These are phyloP conservation scores for Mycothermus thermophilus DNA, from an alignment of 495 filamentous ascomycete species.

Conservation along the genomic window DNA sequence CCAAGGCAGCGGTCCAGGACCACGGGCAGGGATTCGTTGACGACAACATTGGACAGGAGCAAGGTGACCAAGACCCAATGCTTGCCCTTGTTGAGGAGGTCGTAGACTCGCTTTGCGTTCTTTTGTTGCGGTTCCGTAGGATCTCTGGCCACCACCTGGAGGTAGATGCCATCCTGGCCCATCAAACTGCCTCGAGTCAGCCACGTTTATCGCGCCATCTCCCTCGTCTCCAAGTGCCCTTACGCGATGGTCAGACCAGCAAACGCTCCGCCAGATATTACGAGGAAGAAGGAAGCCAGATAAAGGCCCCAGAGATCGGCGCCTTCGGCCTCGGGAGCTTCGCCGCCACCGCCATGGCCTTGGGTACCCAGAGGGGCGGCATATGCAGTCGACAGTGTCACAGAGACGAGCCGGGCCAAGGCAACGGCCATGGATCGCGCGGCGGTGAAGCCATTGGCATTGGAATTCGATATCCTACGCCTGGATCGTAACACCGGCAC, in stretches of 20 bases:
- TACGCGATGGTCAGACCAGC: conserved; percentile 88
- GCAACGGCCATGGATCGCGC: conserved; percentile 26
- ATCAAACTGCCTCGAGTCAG: conserved; percentile 39
- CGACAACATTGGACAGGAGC: conserved; percentile 90
- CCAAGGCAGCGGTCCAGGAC: conserved; percentile 87
- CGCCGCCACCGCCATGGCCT: conserved; percentile 15
- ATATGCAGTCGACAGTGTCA: conserved; percentile 23
- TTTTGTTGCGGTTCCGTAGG: conserved; percentile 56
- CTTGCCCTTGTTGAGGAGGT: conserved; percentile 73
- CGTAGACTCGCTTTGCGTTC: conserved; percentile 68
- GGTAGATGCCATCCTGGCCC: conserved; percentile 90
- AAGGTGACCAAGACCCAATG: conserved; percentile 99
- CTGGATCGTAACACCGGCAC: not conserved
- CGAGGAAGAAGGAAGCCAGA: conserved; percentile 41
- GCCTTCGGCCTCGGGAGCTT: conserved; percentile 25
- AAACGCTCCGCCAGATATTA: conserved; percentile 84
- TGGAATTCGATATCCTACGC: conserved; percentile 6
- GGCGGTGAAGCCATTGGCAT: conserved; percentile 22
- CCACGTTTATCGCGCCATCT: not conserved
- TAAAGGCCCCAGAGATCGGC: conserved; percentile 33
- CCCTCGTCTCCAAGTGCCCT: conserved; percentile 7
- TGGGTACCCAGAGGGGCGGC: conserved; percentile 17
- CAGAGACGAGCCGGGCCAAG: conserved; percentile 24
- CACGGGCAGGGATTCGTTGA: conserved; percentile 93
- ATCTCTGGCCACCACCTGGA: conserved; percentile 86